Conservation (phyloP, 139 green algal genomes). For the Marvania coccoides region DNA sequence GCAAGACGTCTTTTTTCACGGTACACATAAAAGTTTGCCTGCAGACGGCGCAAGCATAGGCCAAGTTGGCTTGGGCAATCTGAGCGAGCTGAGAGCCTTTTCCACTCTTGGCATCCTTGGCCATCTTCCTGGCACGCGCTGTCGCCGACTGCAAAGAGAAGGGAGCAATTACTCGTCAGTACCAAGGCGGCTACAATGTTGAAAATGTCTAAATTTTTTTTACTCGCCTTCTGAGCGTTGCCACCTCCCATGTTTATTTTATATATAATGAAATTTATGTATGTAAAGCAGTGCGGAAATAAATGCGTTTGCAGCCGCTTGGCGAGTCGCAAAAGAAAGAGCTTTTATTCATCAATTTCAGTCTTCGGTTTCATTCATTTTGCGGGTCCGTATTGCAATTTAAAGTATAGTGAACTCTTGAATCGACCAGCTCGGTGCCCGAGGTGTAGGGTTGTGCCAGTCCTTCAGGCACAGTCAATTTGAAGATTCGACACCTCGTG, state of each 20-base stretch:
- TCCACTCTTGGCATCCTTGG: conserved; percentile 16
- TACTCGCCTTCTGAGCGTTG: not conserved
- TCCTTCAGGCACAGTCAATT: too few species aligned
- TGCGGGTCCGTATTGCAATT: too few species aligned
- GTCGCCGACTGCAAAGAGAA: conserved; percentile 49
- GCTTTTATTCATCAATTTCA: too few species aligned
- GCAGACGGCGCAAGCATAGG: conserved; percentile 31
- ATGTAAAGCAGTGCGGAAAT: too few species aligned
- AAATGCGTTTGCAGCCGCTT: too few species aligned
- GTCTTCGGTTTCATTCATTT: too few species aligned
- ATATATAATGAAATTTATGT: not conserved
- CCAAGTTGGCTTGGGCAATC: not conserved
- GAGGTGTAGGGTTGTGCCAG: not conserved
- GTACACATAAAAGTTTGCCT: conserved; percentile 49
- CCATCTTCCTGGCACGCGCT: conserved; percentile 13
- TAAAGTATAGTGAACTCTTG: not conserved
- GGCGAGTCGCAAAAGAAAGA: too few species aligned
- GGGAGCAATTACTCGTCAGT: not conserved
- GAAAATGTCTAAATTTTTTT: not conserved
- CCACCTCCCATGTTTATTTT: not conserved
- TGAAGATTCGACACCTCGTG: too few species aligned
- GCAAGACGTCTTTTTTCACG: conserved; percentile 30
- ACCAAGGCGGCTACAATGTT: not conserved
- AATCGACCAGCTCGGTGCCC: not conserved
- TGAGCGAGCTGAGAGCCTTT: not conserved